These are phyloP conservation scores for Nannizziopsis barbatae DNA, from an alignment of 2,329 filamentous ascomycete genomes.

Conservation along the genomic window DNA sequence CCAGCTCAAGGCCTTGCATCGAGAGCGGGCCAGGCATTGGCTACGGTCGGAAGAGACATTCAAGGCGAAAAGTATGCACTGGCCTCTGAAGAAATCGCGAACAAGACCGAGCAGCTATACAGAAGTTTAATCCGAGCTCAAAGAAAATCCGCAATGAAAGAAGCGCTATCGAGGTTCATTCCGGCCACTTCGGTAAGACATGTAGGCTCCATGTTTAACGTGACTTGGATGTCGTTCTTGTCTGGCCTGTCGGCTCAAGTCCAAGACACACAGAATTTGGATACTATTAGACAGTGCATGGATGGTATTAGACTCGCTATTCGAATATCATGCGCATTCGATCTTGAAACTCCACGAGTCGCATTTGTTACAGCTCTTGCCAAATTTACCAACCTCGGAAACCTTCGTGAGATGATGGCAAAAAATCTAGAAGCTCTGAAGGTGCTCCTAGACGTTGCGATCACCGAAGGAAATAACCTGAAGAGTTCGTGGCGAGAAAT, in stretches of 20 bases:
- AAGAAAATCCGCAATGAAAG: conserved; percentile 62
- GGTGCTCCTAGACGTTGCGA: conserved; percentile 78
- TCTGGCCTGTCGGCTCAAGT: conserved; percentile 87
- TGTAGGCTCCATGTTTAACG: conserved; percentile 95
- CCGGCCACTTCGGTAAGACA: conserved; percentile 89
- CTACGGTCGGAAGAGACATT: conserved; percentile 81
- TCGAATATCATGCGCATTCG: conserved; percentile 84
- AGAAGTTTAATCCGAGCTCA: conserved; percentile 87
- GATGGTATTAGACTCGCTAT: conserved; percentile 93
- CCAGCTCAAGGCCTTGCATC: conserved; percentile 60
- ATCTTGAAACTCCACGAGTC: conserved; percentile 81
- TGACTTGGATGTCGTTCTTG: conserved; percentile 98
- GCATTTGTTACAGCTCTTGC: conserved; percentile 89
- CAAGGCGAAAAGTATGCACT: conserved; percentile 89
- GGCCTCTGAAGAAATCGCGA: conserved; percentile 87
- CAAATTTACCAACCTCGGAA: conserved; percentile 91
- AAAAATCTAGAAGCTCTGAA: conserved; percentile 96
- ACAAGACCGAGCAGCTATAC: conserved; percentile 73
- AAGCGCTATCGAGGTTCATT: conserved; percentile 62
- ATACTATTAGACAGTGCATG: conserved; percentile 83
- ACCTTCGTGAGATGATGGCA: conserved; percentile 83
- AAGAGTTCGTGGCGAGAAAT: conserved; percentile 92
- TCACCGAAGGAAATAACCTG: conserved; percentile 81
- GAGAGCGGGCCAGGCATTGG: conserved; percentile 75
- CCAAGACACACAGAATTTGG: conserved; percentile 84